Base-by-base conservation (phyloP, 495 filamentous ascomycete species). In the Monascus purpureus region DNA sequence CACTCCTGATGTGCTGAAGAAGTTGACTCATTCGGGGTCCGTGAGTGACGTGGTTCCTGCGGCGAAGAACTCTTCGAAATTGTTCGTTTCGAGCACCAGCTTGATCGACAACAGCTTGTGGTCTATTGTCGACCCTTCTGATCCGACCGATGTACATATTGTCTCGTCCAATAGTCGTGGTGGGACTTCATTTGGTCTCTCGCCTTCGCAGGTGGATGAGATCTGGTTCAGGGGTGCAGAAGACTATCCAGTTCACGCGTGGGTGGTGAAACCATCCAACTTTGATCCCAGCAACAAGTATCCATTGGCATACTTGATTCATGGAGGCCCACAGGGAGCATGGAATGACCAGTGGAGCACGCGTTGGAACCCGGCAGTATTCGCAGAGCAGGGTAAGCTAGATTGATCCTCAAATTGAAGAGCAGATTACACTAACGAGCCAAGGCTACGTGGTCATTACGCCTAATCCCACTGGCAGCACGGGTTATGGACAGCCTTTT, bases 381-480 rank as follows among this genome's bases (percentile, higher is more conserved):
- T 88, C 47, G 85, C 87, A 3, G 86, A 93, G 50, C 82, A 92
- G 20, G 20, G 20, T 22, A 22, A 22, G 20, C 9, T 4, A 22
- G 4, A 9, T 9, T 22, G 20, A 22, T 4, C 20, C 4, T 22
- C 4, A 22, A 22, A 9, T 4, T 5, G 20, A 4, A 22, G 4
- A 22, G 20, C 4, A 22, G 4, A 22, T 5, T 4, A 5, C 9
- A 22, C 9, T 22, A 9, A 22, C 20, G 9, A 4, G 9, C 20
- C 4, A 22, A 47, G 87, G 86, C 8, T 93, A 92, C 39, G 73
- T 93, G 8, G 82, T 83, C 7, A 71, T 94, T 13, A 68, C 72
- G n/a, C 84, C 85, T 5, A 93, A 94, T 44, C 86, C 86, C 7
- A 92, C 84, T 0, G 86, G 86, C 7, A 80, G 73, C 39, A 88